Percentiles rank a stretch among this genome's conserved stretches.
phyloP scores from a whole-genome alignment of 257 asterid genomes.

The Thymus quinquecostatus region DNA sequence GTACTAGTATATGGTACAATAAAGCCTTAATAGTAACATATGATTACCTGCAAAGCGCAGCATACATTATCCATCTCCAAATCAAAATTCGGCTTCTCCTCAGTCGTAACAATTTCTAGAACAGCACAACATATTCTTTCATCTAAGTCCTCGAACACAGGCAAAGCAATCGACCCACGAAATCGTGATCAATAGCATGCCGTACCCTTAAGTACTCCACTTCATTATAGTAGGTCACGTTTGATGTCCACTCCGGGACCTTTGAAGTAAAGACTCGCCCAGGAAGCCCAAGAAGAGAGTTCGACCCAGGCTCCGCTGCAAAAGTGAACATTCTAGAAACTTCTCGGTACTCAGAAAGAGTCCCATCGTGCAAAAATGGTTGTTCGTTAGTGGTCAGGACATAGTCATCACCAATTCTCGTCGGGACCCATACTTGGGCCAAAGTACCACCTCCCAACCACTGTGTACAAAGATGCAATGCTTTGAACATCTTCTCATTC shows the following conservation, averaged over 20 bases:
- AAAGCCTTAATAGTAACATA: neutral
- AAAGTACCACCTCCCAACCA: slow-evolving; percentile 58
- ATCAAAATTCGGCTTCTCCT: slow-evolving; percentile 60
- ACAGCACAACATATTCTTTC: slow-evolving; percentile 68
- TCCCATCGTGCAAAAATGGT: slow-evolving; percentile 62
- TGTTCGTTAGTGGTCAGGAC: slow-evolving; percentile 68
- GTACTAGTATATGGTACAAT: no score
- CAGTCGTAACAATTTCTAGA: slow-evolving; percentile 65
- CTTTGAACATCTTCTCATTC: slow-evolving; percentile 61
- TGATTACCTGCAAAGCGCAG: slow-evolving; percentile 57
- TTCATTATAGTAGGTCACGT: slow-evolving; percentile 55
- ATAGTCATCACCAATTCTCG: slow-evolving; percentile 50
- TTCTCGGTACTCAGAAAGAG: slow-evolving; percentile 70
- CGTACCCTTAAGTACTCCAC: slow-evolving; percentile 64
- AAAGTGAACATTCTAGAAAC: slow-evolving; percentile 66
- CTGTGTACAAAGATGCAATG: slow-evolving; percentile 52
- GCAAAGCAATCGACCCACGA: slow-evolving; percentile 78
- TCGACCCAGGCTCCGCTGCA: slow-evolving; percentile 47
- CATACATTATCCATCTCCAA: slow-evolving; percentile 57
- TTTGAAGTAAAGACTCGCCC: slow-evolving; percentile 80
- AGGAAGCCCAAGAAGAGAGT: slow-evolving; percentile 65
- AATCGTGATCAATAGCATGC: slow-evolving; percentile 60
- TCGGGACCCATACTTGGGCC: slow-evolving; percentile 77
- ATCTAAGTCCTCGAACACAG: slow-evolving; percentile 56
- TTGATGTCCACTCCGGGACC: slow-evolving; percentile 87